phyloP scores from a whole-genome alignment of 2,329 filamentous ascomycete genomes.

The Cercospora sojina region DNA sequence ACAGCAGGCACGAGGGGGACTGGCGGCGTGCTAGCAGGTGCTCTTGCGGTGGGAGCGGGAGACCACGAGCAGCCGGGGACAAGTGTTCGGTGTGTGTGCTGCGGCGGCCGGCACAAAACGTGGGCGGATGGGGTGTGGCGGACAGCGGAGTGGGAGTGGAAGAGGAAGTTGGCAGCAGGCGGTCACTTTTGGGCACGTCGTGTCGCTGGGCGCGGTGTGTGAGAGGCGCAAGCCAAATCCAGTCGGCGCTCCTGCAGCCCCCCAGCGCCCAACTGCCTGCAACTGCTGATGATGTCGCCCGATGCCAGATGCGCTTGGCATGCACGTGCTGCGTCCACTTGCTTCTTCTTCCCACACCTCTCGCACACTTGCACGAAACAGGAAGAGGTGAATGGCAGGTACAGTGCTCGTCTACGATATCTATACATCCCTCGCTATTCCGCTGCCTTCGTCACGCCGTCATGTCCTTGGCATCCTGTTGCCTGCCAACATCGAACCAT shows the following conservation, averaged over 20 bases:
- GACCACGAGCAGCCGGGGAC: neutral
- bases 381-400: neutral
- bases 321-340: neutral
- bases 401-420: neutral
- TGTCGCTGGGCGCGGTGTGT: neutral
- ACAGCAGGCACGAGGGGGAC: neutral
- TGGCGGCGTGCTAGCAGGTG: neutral
- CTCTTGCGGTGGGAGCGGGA: neutral
- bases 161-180: neutral
- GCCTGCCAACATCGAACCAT: neutral
- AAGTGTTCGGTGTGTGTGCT: slow-evolving; percentile 1
- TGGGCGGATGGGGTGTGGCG: neutral
- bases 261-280: neutral
- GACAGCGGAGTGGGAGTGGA: neutral
- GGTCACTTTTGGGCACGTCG: neutral
- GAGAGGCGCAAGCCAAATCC: neutral
- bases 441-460: neutral
- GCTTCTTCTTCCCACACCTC: neutral
- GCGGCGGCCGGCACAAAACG: neutral
- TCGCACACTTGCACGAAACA: neutral
- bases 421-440: neutral
- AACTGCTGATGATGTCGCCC: neutral
- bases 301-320: neutral
- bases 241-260: neutral
- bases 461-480: slow-evolving; percentile 1